Percentiles rank a stretch among this genome's conserved stretches.
Conservation (phyloP, 345 rosid genomes). For the Rhodamnia rubescens region DNA sequence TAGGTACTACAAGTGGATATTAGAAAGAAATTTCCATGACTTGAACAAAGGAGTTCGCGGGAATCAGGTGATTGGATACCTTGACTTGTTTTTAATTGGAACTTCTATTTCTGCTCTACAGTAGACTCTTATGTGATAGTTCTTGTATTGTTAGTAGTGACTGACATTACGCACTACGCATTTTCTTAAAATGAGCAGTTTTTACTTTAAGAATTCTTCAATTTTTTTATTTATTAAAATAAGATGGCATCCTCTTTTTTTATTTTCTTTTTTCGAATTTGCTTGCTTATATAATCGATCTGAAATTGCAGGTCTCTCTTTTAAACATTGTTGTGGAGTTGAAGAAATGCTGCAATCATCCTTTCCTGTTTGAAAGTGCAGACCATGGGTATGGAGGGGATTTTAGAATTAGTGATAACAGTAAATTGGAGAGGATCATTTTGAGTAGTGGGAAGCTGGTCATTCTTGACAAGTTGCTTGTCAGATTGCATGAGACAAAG, state of each 20-base stretch:
- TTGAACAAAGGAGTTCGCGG: conserved; percentile 99
- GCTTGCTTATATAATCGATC: background rate
- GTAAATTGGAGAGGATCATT: conserved; percentile 87
- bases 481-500: conserved; percentile 88
- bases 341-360: conserved; percentile 99
- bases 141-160: background rate
- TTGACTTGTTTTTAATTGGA: conserved; percentile 1
- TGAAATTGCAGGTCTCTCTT: conserved; percentile 70
- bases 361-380: conserved; percentile 98
- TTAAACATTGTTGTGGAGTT: conserved; percentile 96
- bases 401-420: conserved; percentile 37
- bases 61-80: conserved; percentile 64
- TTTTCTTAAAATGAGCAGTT: background rate
- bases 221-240: background rate
- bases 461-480: conserved; percentile 92
- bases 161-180: background rate
- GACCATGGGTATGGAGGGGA: conserved; percentile 99
- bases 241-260: background rate
- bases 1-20: conserved; percentile 98
- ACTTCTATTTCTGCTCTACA: background rate
- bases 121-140: background rate
- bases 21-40: conserved; percentile 98
- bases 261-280: background rate
- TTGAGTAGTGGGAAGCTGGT: conserved; percentile 98
- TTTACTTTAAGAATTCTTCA: background rate